Percentiles rank a stretch among this genome's conserved stretches.
These are phyloP conservation scores for Neonectria punicea DNA, from an alignment of 2,329 filamentous ascomycete species.

Conservation along the genomic window DNA sequence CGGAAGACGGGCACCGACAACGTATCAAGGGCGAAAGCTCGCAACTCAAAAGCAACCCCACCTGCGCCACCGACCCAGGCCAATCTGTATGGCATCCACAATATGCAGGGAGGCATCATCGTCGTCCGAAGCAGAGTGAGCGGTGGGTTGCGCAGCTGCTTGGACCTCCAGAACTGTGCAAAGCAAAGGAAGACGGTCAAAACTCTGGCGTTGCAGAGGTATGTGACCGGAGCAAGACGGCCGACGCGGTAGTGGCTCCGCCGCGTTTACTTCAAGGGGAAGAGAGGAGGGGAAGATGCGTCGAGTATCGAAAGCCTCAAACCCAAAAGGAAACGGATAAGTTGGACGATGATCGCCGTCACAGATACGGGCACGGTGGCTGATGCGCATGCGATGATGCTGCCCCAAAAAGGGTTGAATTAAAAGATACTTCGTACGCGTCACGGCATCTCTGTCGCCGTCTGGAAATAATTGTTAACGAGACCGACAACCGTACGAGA, in stretches of 20 bases:
- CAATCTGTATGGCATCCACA: conserved; percentile 10
- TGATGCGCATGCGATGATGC: not conserved
- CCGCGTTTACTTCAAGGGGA: not conserved
- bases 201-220: not conserved
- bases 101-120: conserved; percentile 23
- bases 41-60: conserved; percentile 5
- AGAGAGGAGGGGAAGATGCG: not conserved
- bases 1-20: not conserved
- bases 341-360: not conserved
- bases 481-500: not conserved
- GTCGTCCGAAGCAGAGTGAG: not conserved
- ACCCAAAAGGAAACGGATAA: conserved; percentile 2
- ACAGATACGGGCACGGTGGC: not conserved
- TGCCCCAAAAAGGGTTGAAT: not conserved
- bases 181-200: conserved; percentile 3
- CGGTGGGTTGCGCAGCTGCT: too few species aligned
- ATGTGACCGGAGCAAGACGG: not conserved
- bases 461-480: not conserved
- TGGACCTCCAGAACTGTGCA: not conserved
- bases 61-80: conserved; percentile 2
- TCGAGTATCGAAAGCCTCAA: not conserved
- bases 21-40: not conserved
- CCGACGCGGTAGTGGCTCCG: not conserved
- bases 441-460: not conserved
- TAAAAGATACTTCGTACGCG: not conserved